Evolutionary conservation across 768 basidiomycete species (phyloP), one percentile per base, ranked within the genome.

Genomic region (Agrocybe chaxingu): DNA sequence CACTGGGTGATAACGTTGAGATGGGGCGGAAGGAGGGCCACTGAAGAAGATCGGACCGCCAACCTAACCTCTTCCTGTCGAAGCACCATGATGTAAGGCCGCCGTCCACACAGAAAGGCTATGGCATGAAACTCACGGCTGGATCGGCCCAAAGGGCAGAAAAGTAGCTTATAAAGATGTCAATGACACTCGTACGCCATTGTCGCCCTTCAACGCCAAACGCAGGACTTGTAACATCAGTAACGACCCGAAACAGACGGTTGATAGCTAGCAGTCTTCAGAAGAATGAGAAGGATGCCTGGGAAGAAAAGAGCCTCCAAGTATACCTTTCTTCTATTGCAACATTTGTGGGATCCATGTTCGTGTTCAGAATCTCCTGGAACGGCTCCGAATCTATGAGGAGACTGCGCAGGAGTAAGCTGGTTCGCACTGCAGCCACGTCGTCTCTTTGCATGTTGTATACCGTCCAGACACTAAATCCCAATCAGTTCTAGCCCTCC

Each of bases 1-100:
- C 85, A 90, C 12, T 69, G 66, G 7, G 85, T 73, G 10, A 90
- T 85, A 10, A 78, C 76, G 10, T 82, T 75, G 43, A 84, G 70
- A 65, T 90, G 88, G 19, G 80, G 73, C 5, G 85, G 80, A 12
- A 87, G 75, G 13, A 91, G 68, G 11, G 81, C 80, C 50, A 78
- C 74, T 1, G 79, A 72, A 65, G 80, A 80, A 3, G 80, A 77
- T 51, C 81, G 78, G 1, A 76, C 79, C 2, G 80, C 70, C 6
- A 81, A 60, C 40, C 87, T 75, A 30, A 89, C 68, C 67, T 88
- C 85, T 69, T 88, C 87, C 89, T 91, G 47, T 19, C 29, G 12
- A 52, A 33, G 10, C 8, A 13, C n/a, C n/a, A 12, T 40, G n/a
- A 40, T 50, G 30, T 38, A 11, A 8, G 19, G 24, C 12, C n/a